phyloP scores from a whole-genome alignment of 2,329 filamentous ascomycete species.

The Xylariales sp. region DNA sequence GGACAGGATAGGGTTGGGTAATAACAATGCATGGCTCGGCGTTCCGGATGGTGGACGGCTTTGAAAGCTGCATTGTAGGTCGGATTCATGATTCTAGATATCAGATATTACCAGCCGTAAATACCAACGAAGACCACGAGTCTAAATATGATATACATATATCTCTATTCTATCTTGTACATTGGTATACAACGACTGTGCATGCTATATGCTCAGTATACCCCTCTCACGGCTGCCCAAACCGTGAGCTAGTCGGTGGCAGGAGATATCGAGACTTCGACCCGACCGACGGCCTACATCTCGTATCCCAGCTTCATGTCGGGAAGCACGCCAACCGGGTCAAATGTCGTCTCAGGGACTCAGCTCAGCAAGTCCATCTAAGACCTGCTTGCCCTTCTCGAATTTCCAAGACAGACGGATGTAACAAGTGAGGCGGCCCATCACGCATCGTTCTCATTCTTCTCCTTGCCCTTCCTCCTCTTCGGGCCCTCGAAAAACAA shows the following conservation, averaged over 20 bases:
- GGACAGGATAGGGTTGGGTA: neutral
- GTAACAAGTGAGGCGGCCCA: neutral
- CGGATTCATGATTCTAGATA: neutral
- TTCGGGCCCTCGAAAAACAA: conserved; percentile 54
- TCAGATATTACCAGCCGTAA: neutral
- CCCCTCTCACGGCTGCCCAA: neutral
- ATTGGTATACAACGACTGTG: conserved; percentile 27
- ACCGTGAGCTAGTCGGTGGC: neutral
- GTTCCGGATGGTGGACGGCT: conserved; percentile 26
- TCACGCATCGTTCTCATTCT: conserved; percentile 1
- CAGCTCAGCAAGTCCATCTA: neutral
- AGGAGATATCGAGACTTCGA: no score
- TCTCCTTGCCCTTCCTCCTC: conserved; percentile 14
- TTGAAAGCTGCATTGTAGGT: conserved; percentile 19
- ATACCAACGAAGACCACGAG: neutral
- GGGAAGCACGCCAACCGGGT: neutral
- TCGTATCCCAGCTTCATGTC: neutral
- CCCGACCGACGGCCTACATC: no score
- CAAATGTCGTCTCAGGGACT: neutral
- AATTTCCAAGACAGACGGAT: neutral
- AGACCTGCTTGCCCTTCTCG: neutral
- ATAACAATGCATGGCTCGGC: conserved; percentile 29
- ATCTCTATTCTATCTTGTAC: conserved; percentile 17
- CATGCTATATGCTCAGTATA: neutral
- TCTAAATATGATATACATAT: neutral